These are phyloP conservation scores for Syncephalastrum sp. DNA, from an alignment of 371 early-diverging fungal genomes.

Conservation along the genomic window DNA sequence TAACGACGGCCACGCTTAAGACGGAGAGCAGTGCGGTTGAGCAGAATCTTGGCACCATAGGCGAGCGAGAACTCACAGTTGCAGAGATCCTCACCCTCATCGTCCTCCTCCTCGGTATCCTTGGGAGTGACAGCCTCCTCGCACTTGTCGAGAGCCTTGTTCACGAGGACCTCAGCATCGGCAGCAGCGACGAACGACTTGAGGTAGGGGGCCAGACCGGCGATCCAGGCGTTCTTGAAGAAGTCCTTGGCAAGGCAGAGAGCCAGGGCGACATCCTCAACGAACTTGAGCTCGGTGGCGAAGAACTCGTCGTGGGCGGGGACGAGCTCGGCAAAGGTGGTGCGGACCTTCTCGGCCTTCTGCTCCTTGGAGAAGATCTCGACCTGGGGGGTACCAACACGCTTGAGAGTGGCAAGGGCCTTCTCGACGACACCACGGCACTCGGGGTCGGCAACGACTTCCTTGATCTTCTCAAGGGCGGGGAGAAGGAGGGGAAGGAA, in stretches of 20 bases:
- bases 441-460: slow-evolving; percentile 78
- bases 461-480: slow-evolving; percentile 72
- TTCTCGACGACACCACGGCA: slow-evolving; percentile 63
- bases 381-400: slow-evolving; percentile 26
- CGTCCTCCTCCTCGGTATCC: slow-evolving; percentile 57
- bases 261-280: slow-evolving; percentile 32
- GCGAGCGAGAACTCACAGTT: slow-evolving; percentile 80
- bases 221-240: slow-evolving; percentile 37
- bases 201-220: slow-evolving; percentile 33
- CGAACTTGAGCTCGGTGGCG: slow-evolving; percentile 35
- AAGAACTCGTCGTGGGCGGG: slow-evolving; percentile 43
- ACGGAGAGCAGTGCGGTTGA: slow-evolving; percentile 74
- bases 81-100: slow-evolving; percentile 76
- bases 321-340: slow-evolving; percentile 37
- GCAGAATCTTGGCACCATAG: slow-evolving; percentile 81
- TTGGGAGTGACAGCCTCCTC: slow-evolving; percentile 47
- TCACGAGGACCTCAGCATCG: slow-evolving; percentile 32
- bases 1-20: slow-evolving; percentile 78
- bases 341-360: slow-evolving; percentile 46
- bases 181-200: slow-evolving; percentile 18
- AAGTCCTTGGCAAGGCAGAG: slow-evolving; percentile 35
- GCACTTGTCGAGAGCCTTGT: slow-evolving; percentile 35
- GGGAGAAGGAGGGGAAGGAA: slow-evolving; percentile 81
- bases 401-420: slow-evolving; percentile 40
- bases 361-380: slow-evolving; percentile 38